Conservation (phyloP, 768 basidiomycete genomes). For the Amanita molliuscula region DNA sequence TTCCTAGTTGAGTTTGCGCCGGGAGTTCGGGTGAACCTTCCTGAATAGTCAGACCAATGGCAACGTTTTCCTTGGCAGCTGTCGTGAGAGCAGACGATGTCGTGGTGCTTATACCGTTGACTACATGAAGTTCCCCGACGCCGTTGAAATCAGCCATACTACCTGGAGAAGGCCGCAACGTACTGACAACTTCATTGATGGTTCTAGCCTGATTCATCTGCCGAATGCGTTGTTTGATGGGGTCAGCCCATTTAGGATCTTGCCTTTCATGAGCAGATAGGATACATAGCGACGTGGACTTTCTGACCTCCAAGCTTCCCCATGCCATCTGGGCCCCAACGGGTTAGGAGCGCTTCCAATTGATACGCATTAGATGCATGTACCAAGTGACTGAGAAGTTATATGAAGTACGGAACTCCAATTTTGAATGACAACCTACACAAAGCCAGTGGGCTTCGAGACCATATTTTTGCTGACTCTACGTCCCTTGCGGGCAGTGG, state of each 20-base stretch:
- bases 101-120: slow-evolving; percentile 66
- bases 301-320: slow-evolving; percentile 78
- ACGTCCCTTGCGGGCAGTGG: slow-evolving; percentile 42
- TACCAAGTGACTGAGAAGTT: slow-evolving; percentile 61
- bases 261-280: slow-evolving; percentile 6
- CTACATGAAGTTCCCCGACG: slow-evolving; percentile 56
- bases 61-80: slow-evolving; percentile 62
- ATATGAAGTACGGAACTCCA: slow-evolving; percentile 7
- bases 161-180: slow-evolving; percentile 47
- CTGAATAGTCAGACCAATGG: slow-evolving; percentile 27
- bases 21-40: slow-evolving; percentile 46
- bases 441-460: slow-evolving; percentile 70
- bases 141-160: slow-evolving; percentile 30
- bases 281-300: slow-evolving; percentile 10
- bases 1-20: slow-evolving; percentile 51
- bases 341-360: slow-evolving; percentile 73
- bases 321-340: slow-evolving; percentile 84
- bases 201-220: slow-evolving; percentile 58
- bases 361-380: slow-evolving; percentile 90
- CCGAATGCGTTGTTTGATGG: slow-evolving; percentile 73
- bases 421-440: slow-evolving; percentile 41
- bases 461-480: slow-evolving; percentile 86
- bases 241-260: slow-evolving; percentile 86
- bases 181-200: slow-evolving; percentile 68
- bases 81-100: slow-evolving; percentile 69